Conservation (phyloP, 2,329 filamentous ascomycete species). For the Fusarium sp. region DNA sequence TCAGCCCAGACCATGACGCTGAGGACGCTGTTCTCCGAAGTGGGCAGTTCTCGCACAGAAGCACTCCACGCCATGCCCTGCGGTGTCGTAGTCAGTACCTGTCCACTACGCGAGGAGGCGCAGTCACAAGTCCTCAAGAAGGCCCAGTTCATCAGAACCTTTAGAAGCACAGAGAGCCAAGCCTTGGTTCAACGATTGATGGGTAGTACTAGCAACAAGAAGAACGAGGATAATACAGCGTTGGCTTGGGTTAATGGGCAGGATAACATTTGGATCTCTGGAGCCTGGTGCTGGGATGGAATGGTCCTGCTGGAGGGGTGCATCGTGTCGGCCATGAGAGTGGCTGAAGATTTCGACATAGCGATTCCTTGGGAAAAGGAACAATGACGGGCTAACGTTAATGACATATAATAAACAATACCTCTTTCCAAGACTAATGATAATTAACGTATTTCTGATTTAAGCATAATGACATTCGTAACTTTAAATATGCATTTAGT, state of each 20-base stretch:
- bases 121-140: conserved; percentile 58
- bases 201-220: conserved; percentile 30
- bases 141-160: conserved; percentile 64
- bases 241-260: conserved; percentile 67
- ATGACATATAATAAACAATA: conserved; percentile 3
- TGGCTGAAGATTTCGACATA: conserved; percentile 66
- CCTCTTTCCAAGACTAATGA: not conserved
- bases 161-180: conserved; percentile 64
- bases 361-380: conserved; percentile 54
- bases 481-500: conserved; percentile 14
- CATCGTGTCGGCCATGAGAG: conserved; percentile 68
- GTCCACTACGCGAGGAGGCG: conserved; percentile 56
- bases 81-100: conserved; percentile 67
- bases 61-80: conserved; percentile 65
- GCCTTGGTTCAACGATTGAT: conserved; percentile 63
- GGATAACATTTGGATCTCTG: conserved; percentile 66
- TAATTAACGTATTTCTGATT: not conserved
- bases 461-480: not conserved
- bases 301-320: conserved; percentile 74
- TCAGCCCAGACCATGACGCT: conserved; percentile 54
- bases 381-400: conserved; percentile 12
- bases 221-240: not conserved
- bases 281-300: conserved; percentile 75
- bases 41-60: conserved; percentile 58
- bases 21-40: conserved; percentile 52